Evolutionary conservation across 768 basidiomycete species (phyloP), one percentile per base, ranked within the genome.

Genomic region (Boletus edulis): DNA sequence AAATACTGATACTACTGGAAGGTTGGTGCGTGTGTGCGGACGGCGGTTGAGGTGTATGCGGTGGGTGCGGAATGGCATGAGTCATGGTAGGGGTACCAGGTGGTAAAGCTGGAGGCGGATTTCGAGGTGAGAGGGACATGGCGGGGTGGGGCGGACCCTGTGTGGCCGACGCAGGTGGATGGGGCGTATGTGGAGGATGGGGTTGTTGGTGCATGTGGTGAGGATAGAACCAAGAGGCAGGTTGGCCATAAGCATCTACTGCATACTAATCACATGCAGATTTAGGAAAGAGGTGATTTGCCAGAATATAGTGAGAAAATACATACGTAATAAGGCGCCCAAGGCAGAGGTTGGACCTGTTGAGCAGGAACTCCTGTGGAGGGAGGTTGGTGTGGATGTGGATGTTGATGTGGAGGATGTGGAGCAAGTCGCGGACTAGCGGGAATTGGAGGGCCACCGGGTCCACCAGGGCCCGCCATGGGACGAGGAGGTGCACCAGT

Each of bases 51-150:
- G 78, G 74, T 13, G 76, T 73, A 61, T 81, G 80, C 8, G 64
- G 60, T 6, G 75, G 64, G 45, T 72, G 67, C 11, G 85, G 81
- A 34, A 79, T 67, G 17, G 87, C 80, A 53, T 86, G 87, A 3
- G 81, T 51, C 52, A 81, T 74, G 2, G 84, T 87, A n/a, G 89
- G 87, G 2, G 89, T 90, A 31, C 81, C 82, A 13, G 87, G 84
- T 5, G 82, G 84, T 17, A 87, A 63, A 46, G 63, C 72, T 13
- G 74, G 75, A 46, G 80, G 76, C 34, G 77, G 80, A 62, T 80
- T 84, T 59, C 86, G 82, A 37, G 89, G 87, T 15, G 89, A 89
- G 76, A 90, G 81, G 5, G 86, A 77, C 71, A 85, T 81, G 49
- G 72, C 72, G 32, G 73, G 58, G 60, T 82, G 78, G 46, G 76